Evolutionary conservation across 2,329 filamentous ascomycete genomes (phyloP), one percentile per base, ranked within the genome.

Genomic region (Xylaria polymorpha): DNA sequence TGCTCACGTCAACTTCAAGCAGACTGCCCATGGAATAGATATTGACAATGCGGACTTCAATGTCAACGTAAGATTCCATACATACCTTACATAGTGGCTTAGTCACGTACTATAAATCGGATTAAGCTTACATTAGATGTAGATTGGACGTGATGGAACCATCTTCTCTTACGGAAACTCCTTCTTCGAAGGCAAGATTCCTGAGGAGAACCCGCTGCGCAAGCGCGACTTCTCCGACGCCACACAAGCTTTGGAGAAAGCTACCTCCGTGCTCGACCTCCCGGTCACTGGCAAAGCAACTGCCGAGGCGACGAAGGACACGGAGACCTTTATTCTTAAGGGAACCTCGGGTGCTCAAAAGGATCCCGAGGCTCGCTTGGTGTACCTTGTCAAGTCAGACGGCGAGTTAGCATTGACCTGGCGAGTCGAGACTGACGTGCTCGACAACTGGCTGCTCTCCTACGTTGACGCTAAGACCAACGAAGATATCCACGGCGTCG

Each of bases 1-100:
- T 68, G 82, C 81, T 0, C 87, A 90, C 73, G 85, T 88, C 71
- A 83, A 88, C 76, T 87, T 89, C 75, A 87, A 86, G 78, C 88
- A 90, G 78, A 89, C 86, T 0, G 79, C 81, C 7, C 85, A 88
- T 63, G 87, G 84, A 1, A 75, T 89, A 29, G 87, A 89, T 69
- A 84, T 90, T 68, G 87, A 89, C 72, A 89, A 89, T 72, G 86
- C 85, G 0, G 85, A 88, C 74, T 87, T 88, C 73, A 88, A 88
- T 61, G 85, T 89, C 57, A 89, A 89, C 70, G 85, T 88, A 72
- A 79, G 85, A 80, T n/a, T 7, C 51, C 46, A 39, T 14, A 3
- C 25, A 41, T 22, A 8, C 18, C 18, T 39, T 20, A 32, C 6
- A 22, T 46, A 48, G 37, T 48, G 58, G 22, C 1, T 22, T 14